Evolutionary conservation across 306 rosid genomes (phyloP).

Genomic region (Castanopsis chinensis): DNA sequence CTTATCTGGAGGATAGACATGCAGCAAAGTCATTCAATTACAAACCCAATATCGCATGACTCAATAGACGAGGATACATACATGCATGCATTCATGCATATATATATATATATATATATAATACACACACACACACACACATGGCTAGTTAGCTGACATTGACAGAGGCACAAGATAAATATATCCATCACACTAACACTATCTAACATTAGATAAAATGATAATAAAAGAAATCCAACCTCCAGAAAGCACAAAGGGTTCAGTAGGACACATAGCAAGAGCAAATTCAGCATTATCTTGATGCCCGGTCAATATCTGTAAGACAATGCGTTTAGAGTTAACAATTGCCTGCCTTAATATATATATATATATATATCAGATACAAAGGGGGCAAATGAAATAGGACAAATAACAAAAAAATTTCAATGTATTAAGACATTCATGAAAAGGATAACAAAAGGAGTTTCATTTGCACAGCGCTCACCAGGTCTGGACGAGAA

Average conservation of each 20-base stretch:
- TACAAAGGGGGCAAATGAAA: neutral
- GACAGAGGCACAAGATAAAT: neutral
- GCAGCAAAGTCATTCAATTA: neutral
- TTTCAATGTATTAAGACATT: neutral
- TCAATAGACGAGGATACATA: neutral
- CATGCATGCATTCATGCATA: too few species aligned
- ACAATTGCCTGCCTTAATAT: neutral
- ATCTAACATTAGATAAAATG: neutral
- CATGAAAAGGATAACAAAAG: neutral
- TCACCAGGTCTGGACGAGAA: conserved; percentile 97
- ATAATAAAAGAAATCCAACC: conserved; percentile 45
- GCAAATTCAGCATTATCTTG: conserved; percentile 99
- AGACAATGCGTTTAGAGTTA: neutral
- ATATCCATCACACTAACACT: neutral
- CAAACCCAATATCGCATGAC: neutral
- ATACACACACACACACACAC: too few species aligned
- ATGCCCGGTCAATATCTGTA: conserved; percentile 93
- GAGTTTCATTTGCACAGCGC: neutral
- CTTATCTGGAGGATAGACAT: neutral
- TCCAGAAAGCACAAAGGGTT: conserved; percentile 97
- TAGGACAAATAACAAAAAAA: neutral
- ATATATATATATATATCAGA: too few species aligned
- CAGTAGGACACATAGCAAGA: conserved; percentile 99
- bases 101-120: accelerated
- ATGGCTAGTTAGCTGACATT: neutral